Conservation (phyloP, 2,329 filamentous ascomycete genomes). For the Zymoseptoria crescenta region DNA sequence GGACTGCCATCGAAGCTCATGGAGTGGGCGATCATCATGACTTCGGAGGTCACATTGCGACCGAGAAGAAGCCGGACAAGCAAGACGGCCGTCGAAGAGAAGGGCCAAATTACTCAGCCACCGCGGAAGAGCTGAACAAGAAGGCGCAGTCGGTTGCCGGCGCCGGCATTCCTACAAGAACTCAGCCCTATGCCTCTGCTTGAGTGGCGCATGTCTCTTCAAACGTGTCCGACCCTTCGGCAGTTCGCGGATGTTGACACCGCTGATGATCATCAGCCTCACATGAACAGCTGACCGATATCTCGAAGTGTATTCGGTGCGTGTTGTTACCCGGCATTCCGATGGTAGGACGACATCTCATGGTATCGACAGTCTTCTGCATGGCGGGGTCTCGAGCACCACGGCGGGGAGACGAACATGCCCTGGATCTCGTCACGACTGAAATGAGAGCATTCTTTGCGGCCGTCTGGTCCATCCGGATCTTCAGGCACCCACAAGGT, state of each 20-base stretch:
- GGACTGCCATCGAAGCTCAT: not conserved
- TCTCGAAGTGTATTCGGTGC: too few relatives aligned
- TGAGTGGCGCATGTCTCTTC: too few relatives aligned
- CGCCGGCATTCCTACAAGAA: not conserved
- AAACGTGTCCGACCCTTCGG: not conserved
- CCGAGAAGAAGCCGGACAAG: not conserved
- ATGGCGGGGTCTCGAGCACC: too few relatives aligned
- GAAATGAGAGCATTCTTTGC: not conserved
- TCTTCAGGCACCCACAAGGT: not conserved
- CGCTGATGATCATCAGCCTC: too few relatives aligned
- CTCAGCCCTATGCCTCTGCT: not conserved
- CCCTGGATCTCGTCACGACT: too few relatives aligned
- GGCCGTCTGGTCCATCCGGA: not conserved
- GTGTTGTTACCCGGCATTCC: too few relatives aligned
- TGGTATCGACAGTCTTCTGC: too few relatives aligned
- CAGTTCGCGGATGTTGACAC: not conserved
- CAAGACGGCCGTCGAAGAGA: too few relatives aligned
- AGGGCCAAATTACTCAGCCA: not conserved
- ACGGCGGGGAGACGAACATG: too few relatives aligned
- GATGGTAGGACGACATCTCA: too few relatives aligned
- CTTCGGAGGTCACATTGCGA: not conserved
- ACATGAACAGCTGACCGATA: too few relatives aligned
- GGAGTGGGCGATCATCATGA: not conserved
- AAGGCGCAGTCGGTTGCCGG: not conserved
- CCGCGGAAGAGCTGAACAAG: not conserved